Evolutionary conservation across 2,329 filamentous ascomycete genomes (phyloP).

Genomic region (Drechslerella coelobrocha): DNA sequence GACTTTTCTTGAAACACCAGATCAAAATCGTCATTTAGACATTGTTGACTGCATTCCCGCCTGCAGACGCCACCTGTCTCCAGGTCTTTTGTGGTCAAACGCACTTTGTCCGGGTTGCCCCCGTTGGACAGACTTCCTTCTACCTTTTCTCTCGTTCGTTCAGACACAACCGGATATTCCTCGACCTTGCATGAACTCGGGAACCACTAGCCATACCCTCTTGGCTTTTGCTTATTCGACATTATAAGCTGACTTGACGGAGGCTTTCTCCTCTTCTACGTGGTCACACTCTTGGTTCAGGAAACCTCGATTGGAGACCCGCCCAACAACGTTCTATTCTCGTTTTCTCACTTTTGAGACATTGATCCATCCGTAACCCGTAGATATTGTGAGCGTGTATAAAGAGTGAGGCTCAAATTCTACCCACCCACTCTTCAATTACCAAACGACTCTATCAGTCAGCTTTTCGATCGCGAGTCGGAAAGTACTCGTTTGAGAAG

Average conservation of each 20-base stretch:
- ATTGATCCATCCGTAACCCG: not conserved
- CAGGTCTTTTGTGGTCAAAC: not conserved
- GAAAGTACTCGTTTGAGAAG: not conserved
- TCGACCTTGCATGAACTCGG: not conserved
- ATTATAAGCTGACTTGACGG: not conserved
- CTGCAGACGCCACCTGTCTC: not conserved
- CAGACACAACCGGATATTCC: not conserved
- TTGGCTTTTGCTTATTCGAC: slow-evolving; percentile 1
- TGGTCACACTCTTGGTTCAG: not conserved
- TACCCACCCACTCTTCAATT: not conserved
- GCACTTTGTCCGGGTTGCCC: not conserved
- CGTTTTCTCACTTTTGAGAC: not conserved
- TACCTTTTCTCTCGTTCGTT: not conserved
- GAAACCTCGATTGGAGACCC: not conserved
- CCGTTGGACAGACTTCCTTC: not conserved
- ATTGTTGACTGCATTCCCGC: not conserved
- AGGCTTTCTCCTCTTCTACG: not conserved
- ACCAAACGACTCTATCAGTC: not conserved
- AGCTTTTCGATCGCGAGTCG: not conserved
- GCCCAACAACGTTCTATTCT: not conserved
- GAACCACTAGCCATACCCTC: not conserved
- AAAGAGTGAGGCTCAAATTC: not conserved
- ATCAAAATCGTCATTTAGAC: not conserved
- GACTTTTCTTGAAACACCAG: not conserved
- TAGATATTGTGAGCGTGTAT: not conserved